Percentiles rank a stretch among this genome's conserved stretches.
Conservation (phyloP, 257 asterid genomes). For the Nicotiana otophora region DNA sequence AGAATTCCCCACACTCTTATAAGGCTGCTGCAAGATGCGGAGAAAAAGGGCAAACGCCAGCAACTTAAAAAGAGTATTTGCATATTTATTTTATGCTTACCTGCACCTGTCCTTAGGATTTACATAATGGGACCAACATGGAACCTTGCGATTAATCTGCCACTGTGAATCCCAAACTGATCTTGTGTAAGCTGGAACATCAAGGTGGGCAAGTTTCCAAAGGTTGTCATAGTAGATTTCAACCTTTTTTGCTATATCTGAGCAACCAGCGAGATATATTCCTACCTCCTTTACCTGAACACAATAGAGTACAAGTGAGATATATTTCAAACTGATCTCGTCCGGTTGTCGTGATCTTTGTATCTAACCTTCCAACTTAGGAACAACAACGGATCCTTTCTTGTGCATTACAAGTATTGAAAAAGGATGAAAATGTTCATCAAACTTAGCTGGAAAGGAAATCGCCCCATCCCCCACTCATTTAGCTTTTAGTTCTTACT, state of each 20-base stretch:
- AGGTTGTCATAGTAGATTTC: constrained; percentile 58
- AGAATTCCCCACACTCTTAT: not conserved
- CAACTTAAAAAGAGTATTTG: not conserved
- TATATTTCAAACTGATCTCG: not conserved
- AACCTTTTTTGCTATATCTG: constrained; percentile 46
- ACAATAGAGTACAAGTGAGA: not conserved
- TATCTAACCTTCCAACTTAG: not conserved
- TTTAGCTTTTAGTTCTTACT: not conserved
- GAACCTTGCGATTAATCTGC: constrained; percentile 67
- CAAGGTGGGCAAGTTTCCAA: constrained; percentile 77
- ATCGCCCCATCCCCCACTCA: not conserved
- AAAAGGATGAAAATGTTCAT: not conserved
- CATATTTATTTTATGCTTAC: constrained; percentile 27
- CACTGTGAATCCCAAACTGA: constrained; percentile 57
- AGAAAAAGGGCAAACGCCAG: not conserved
- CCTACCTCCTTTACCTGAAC: constrained; percentile 83
- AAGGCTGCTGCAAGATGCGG: not conserved
- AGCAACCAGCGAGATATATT: constrained; percentile 67
- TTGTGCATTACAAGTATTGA: not conserved
- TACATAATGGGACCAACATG: constrained; percentile 83
- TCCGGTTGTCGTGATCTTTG: not conserved
- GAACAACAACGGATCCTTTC: not conserved
- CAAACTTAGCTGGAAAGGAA: not conserved
- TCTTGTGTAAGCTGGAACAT: constrained; percentile 48
- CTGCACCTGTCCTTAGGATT: constrained; percentile 53